These are phyloP conservation scores for Discostella pseudostelligera DNA, from an alignment of 108 stramenopile genomes.

Conservation along the genomic window DNA sequence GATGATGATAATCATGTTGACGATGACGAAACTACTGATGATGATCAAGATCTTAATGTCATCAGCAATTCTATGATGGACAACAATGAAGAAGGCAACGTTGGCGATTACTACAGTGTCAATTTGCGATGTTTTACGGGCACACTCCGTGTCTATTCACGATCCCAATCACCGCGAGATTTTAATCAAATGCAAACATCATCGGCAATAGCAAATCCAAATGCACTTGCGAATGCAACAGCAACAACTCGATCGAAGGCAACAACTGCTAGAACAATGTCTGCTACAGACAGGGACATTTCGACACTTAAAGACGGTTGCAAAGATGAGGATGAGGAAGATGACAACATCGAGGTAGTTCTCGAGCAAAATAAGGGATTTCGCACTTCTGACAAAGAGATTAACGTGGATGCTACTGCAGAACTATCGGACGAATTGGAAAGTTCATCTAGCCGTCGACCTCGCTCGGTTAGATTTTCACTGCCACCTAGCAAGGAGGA, in stretches of 20 bases:
- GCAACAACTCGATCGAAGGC: neutral
- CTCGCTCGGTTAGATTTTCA: too few relatives aligned
- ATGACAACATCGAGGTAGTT: too few relatives aligned
- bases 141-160: slow-evolving; percentile 16
- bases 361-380: too few relatives aligned
- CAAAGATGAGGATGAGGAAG: neutral
- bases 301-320: neutral
- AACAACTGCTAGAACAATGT: neutral
- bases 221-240: neutral
- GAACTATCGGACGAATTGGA: too few relatives aligned
- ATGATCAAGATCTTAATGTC: neutral
- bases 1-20: neutral
- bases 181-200: neutral
- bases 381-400: too few relatives aligned
- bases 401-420: too few relatives aligned
- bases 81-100: neutral
- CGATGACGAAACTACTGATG: slow-evolving; percentile 5
- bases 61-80: too few relatives aligned
- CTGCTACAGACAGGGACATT: neutral
- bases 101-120: slow-evolving; percentile 8
- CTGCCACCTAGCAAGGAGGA: too few relatives aligned
- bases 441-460: too few relatives aligned
- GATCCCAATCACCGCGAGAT: neutral
- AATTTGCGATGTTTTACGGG: slow-evolving; percentile 25
- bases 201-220: neutral